Percentiles rank a stretch among this genome's conserved stretches.
phyloP scores from a whole-genome alignment of 768 basidiomycete genomes.

The Suillus cothurnatus region DNA sequence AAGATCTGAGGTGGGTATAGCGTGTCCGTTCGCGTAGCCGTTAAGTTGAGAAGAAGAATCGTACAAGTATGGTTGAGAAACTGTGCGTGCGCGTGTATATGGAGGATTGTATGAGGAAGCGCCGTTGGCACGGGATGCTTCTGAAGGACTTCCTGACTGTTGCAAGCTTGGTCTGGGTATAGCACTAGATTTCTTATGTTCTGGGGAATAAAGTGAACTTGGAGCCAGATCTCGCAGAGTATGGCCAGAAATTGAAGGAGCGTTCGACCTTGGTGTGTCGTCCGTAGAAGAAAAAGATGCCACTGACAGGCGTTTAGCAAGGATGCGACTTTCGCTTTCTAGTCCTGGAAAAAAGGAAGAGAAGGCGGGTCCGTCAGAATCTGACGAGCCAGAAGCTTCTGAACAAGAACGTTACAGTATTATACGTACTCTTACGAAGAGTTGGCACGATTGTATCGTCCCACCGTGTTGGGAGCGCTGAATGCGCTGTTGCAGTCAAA shows the following conservation, averaged over 20 bases:
- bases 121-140: conserved; percentile 29
- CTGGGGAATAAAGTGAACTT: conserved; percentile 26
- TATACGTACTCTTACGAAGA: conserved; percentile 69
- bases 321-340: conserved; percentile 76
- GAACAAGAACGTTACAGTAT: conserved; percentile 5
- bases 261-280: conserved; percentile 35
- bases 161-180: conserved; percentile 51
- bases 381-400: not conserved
- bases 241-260: conserved; percentile 22
- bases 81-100: conserved; percentile 60
- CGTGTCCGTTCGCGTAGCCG: conserved; percentile 26
- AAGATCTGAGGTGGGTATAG: conserved; percentile 37
- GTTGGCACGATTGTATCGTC: conserved; percentile 84
- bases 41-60: conserved; percentile 39
- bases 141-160: conserved; percentile 34
- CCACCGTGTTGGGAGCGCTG: conserved; percentile 54
- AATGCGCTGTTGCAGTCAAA: conserved; percentile 43
- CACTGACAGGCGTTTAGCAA: conserved; percentile 76
- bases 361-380: not conserved
- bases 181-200: conserved; percentile 41
- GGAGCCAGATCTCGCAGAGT: conserved; percentile 22
- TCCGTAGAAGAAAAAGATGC: conserved; percentile 64
- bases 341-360: conserved; percentile 52
- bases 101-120: conserved; percentile 34
- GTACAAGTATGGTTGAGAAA: conserved; percentile 60